phyloP scores from a whole-genome alignment of 1,139 yeast species.

The Eremothecium sinecaudum region DNA sequence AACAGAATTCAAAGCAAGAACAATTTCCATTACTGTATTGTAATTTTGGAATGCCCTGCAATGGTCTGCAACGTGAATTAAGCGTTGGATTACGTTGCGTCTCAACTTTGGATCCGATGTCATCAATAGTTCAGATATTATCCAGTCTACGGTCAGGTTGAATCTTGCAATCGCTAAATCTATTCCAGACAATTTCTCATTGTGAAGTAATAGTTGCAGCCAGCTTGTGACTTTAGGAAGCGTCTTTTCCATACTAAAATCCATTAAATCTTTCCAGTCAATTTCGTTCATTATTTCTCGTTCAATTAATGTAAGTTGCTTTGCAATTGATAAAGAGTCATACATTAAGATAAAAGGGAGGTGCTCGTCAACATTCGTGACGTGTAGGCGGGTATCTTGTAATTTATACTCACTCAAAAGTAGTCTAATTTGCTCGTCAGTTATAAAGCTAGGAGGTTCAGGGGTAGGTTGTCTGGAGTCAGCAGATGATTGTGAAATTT shows the following conservation, averaged over 20 bases:
- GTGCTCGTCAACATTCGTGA: constrained; percentile 37
- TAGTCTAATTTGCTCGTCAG: constrained; percentile 19
- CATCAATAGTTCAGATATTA: constrained; percentile 72
- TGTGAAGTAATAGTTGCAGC: constrained; percentile 65
- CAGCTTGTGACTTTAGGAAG: constrained; percentile 73
- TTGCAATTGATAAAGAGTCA: constrained; percentile 55
- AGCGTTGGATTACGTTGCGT: constrained; percentile 60
- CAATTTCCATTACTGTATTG: constrained; percentile 79
- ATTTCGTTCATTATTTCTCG: constrained; percentile 72
- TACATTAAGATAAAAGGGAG: constrained; percentile 73
- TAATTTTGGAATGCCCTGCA: constrained; percentile 67
- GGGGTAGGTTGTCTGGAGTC: neutral
- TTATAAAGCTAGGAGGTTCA: neutral
- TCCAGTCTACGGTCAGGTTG: constrained; percentile 87
- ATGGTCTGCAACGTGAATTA: constrained; percentile 76
- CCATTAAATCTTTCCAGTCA: constrained; percentile 87
- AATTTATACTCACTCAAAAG: constrained; percentile 21
- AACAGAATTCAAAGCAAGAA: constrained; percentile 72
- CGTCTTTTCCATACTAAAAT: constrained; percentile 62
- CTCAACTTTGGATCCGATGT: constrained; percentile 53
- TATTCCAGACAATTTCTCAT: constrained; percentile 56
- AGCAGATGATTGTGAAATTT: constrained; percentile 18
- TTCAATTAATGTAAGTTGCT: constrained; percentile 80
- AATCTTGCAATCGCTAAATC: constrained; percentile 81
- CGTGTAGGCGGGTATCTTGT: constrained; percentile 21